These are phyloP conservation scores for Rhodomyrtus psidioides DNA, from an alignment of 441 rosid genomes.

Conservation along the genomic window DNA sequence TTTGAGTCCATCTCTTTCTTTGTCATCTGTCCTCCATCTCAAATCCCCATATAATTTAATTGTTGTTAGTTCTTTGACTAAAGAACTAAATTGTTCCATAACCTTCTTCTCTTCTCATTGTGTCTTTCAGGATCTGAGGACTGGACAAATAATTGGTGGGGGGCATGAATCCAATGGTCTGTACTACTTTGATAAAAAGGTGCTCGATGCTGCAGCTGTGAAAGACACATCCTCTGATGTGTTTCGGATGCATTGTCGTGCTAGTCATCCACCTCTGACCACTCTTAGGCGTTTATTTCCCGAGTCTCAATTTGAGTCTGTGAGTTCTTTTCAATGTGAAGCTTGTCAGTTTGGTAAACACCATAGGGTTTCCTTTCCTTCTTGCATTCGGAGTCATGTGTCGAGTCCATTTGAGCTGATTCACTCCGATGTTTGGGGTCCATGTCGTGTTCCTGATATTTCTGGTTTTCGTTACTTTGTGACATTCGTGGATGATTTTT, in stretches of 20 bases:
- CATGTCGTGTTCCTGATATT: accelerated
- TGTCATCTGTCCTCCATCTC: background rate
- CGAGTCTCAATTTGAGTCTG: background rate
- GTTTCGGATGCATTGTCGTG: background rate
- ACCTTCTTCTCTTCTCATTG: background rate
- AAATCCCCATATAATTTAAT: background rate
- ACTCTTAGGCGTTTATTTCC: background rate
- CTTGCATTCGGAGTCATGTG: accelerated
- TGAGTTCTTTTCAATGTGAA: background rate
- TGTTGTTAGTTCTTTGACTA: background rate
- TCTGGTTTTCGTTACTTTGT: background rate
- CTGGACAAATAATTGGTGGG: background rate
- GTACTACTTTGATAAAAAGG: background rate
- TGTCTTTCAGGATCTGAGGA: background rate
- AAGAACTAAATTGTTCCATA: accelerated
- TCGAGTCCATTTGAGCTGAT: background rate
- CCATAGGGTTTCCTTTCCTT: background rate
- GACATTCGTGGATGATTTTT: background rate
- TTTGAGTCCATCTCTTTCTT: background rate
- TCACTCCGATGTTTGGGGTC: background rate
- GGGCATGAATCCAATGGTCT: background rate
- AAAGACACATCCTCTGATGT: background rate
- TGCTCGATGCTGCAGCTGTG: accelerated
- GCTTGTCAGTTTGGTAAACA: background rate
- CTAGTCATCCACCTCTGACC: background rate